Evolutionary conservation across 768 basidiomycete species (phyloP).

Genomic region (Lactarius sanguifluus): DNA sequence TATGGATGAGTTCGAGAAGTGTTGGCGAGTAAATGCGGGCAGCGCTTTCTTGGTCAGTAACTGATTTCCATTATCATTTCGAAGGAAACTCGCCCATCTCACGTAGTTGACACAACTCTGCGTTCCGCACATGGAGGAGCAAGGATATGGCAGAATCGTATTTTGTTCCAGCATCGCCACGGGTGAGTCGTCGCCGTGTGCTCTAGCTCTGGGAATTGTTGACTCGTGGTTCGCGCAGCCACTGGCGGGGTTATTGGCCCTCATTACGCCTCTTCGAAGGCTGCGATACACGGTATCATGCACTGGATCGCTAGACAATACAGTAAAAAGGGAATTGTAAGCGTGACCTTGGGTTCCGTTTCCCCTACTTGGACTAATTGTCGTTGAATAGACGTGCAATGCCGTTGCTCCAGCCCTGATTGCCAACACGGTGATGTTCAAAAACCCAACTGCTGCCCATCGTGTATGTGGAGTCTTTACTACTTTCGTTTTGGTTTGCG

Average conservation of each 20-base stretch:
- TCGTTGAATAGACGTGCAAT: constrained; percentile 45
- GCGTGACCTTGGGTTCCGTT: constrained; percentile 21
- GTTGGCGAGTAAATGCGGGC: constrained; percentile 50
- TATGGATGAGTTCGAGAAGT: constrained; percentile 45
- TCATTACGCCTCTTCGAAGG: constrained; percentile 57
- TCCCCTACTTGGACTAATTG: neutral
- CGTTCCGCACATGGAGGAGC: constrained; percentile 49
- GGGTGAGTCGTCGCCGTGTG: constrained; percentile 32
- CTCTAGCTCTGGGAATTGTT: neutral
- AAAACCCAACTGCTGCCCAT: constrained; percentile 40
- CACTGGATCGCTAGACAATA: constrained; percentile 56
- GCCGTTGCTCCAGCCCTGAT: constrained; percentile 55
- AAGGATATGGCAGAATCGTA: constrained; percentile 50
- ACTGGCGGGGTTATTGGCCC: constrained; percentile 56
- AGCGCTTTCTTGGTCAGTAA: constrained; percentile 46
- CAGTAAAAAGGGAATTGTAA: constrained; percentile 50
- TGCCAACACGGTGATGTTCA: constrained; percentile 51
- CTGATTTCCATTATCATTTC: neutral
- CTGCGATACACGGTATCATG: constrained; percentile 52
- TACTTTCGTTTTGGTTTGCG: neutral
- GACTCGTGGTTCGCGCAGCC: constrained; percentile 32
- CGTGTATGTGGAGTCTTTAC: constrained; percentile 32
- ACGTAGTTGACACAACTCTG: constrained; percentile 52
- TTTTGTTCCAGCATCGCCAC: constrained; percentile 56
- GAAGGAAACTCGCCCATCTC: neutral